Conservation (phyloP, 257 asterid species). For the Lantana camara region DNA sequence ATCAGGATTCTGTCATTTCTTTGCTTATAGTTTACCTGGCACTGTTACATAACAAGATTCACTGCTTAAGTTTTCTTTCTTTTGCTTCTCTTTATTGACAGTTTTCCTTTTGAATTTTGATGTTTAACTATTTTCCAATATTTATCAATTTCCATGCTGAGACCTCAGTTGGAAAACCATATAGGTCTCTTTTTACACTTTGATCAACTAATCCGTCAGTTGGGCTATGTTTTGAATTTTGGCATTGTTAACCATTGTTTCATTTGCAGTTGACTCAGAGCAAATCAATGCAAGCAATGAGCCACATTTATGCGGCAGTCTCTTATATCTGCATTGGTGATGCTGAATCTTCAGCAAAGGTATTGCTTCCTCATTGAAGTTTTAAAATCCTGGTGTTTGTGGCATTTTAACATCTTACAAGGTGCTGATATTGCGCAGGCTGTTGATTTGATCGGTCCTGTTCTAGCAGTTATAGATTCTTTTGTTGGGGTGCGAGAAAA, state of each 20-base stretch:
- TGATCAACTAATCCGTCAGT: neutral
- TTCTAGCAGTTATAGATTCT: conserved; percentile 72
- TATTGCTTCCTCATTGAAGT: conserved; percentile 25
- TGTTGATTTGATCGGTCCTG: conserved; percentile 89
- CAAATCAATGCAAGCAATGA: conserved; percentile 86
- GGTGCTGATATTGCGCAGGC: conserved; percentile 52
- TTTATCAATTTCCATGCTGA: conserved; percentile 12
- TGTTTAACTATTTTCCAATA: conserved; percentile 10
- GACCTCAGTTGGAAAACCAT: conserved; percentile 16
- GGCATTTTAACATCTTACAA: conserved; percentile 25
- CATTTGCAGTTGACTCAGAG: conserved; percentile 66
- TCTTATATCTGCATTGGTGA: conserved; percentile 93
- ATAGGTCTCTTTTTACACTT: neutral
- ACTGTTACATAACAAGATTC: conserved; percentile 1
- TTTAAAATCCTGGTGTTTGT: conserved; percentile 13
- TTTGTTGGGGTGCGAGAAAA: conserved; percentile 92
- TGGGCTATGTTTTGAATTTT: conserved; percentile 10
- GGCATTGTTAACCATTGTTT: conserved; percentile 20
- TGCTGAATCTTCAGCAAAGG: conserved; percentile 92
- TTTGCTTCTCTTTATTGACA: neutral
- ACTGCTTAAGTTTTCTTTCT: neutral
- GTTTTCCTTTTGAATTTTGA: conserved; percentile 6
- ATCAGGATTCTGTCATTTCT: conserved; percentile 8
- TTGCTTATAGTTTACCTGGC: conserved; percentile 24
- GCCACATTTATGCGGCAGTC: conserved; percentile 85